Evolutionary conservation across 371 early-diverging fungal species (phyloP).

Genomic region (Syncephalastrum sp.): DNA sequence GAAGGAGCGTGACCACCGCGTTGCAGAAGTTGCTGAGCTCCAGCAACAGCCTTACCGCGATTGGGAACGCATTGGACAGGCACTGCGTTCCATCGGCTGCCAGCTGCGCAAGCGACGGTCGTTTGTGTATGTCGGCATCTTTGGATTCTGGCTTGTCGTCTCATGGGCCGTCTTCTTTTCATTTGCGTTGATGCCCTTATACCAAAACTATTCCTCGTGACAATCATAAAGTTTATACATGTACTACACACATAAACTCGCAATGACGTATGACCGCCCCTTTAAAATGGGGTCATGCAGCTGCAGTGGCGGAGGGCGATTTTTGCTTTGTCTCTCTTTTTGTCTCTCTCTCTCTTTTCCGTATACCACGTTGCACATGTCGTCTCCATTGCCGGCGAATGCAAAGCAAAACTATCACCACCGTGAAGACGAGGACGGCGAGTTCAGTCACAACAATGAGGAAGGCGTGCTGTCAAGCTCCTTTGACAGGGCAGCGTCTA

Average conservation of each 20-base stretch:
- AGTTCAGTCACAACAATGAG: not conserved
- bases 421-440: slow-evolving; percentile 9
- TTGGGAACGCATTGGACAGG: no score
- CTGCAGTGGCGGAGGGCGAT: slow-evolving; percentile 4
- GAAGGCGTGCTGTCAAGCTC: slow-evolving; percentile 26
- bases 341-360: slow-evolving; percentile 1
- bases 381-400: slow-evolving; percentile 51
- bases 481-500: slow-evolving; percentile 29
- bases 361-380: slow-evolving; percentile 18
- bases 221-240: slow-evolving; percentile 1
- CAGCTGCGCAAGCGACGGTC: slow-evolving; percentile 21
- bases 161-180: slow-evolving; percentile 43
- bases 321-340: not conserved
- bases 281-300: no score
- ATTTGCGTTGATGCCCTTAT: slow-evolving; percentile 50
- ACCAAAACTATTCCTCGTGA: slow-evolving; percentile 23
- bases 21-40: no score
- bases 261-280: no score
- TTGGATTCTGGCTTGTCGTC: slow-evolving; percentile 34
- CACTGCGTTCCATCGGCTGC: slow-evolving; percentile 26
- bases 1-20: slow-evolving; percentile 23
- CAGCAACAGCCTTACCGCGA: no score
- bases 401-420: slow-evolving; percentile 39
- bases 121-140: slow-evolving; percentile 26
- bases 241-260: not conserved